Base-by-base conservation (phyloP, 768 basidiomycete species). In the Hemileccinum rubropunctum region DNA sequence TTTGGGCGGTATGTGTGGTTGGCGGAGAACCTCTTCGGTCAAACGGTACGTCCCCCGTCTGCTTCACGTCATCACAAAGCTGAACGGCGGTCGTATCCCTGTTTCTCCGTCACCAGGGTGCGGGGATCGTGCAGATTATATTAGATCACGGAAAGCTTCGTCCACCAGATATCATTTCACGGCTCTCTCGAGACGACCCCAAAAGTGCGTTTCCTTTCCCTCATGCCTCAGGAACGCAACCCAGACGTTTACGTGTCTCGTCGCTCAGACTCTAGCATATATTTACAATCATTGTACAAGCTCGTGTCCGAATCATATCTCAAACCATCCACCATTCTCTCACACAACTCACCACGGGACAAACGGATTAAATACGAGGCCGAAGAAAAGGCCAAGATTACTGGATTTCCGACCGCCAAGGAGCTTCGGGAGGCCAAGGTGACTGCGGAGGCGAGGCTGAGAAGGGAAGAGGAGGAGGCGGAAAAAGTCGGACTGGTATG, bases 121-220 rank as follows among this genome's bases (percentile, higher is more conserved):
- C 81, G 44, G 82, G 87, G 48, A 82, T 98, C 47, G 73, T 97
- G 18, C 82, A 84, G 58, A 69, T 83, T 11, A 73, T 95, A 23
- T 71, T 95, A 46, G 83, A 93, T 61, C 86, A 92, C 61, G 95
- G 95, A 33, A 95, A 93, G 66, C 77, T 95, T 60, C 82, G 82
- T 42, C 77, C 84, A 3, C 81, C 81, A 58, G 86, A 92, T 48
- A 82, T 95, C 41, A 56, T 88, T 21, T 70, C 74, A 15, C 66
- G 70, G 35, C 66, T 85, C 26, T 76, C 78, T 10, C 68, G 72
- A 14, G 70, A 69, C 50, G 82, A 88, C 57, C 64, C 74, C 12
- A 86, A 85, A 71, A 72, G 90, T 88, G 59, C 53, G 66, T 51
- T 15, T 42, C 42, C 21, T 59, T 48, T 59, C 54, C 42, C 17